These are phyloP conservation scores for Yamadazyma spencermartinsiae DNA, from an alignment of 1,139 yeast genomes.

Conservation along the genomic window DNA sequence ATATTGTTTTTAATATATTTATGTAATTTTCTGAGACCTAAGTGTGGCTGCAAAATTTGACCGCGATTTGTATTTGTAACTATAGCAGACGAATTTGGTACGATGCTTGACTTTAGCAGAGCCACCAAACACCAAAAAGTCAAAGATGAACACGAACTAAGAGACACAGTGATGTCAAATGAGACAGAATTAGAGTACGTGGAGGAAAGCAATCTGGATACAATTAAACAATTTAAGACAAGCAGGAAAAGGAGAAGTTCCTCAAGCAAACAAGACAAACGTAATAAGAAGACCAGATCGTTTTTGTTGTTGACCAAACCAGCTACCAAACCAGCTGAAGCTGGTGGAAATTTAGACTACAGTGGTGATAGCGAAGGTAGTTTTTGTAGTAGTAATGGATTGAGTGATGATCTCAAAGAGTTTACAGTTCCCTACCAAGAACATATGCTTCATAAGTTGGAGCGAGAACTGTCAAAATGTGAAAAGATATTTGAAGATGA, in stretches of 20 bases:
- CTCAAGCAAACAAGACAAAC: not conserved
- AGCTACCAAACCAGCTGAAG: not conserved
- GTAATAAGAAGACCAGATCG: not conserved
- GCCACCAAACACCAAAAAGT: not conserved
- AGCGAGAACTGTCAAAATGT: not conserved
- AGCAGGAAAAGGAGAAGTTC: not conserved
- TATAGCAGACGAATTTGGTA: not conserved
- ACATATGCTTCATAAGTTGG: not conserved
- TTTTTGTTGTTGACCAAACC: not conserved
- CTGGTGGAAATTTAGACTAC: not conserved
- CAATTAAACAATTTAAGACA: no score
- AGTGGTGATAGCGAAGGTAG: not conserved
- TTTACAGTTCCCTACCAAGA: not conserved
- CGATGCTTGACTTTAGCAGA: not conserved
- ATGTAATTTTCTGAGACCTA: not conserved
- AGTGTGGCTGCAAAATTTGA: not conserved
- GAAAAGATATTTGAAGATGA: not conserved
- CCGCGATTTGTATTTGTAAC: not conserved
- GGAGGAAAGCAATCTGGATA: no score
- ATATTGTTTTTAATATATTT: not conserved
- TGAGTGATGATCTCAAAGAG: constrained; percentile 1
- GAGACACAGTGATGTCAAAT: no score
- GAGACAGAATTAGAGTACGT: no score
- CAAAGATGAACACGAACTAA: not conserved
- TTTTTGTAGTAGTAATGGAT: not conserved